Percentiles rank a stretch among this genome's conserved stretches.
Evolutionary conservation across 495 filamentous ascomycete species (phyloP).

Genomic region (Penicillium silybi): DNA sequence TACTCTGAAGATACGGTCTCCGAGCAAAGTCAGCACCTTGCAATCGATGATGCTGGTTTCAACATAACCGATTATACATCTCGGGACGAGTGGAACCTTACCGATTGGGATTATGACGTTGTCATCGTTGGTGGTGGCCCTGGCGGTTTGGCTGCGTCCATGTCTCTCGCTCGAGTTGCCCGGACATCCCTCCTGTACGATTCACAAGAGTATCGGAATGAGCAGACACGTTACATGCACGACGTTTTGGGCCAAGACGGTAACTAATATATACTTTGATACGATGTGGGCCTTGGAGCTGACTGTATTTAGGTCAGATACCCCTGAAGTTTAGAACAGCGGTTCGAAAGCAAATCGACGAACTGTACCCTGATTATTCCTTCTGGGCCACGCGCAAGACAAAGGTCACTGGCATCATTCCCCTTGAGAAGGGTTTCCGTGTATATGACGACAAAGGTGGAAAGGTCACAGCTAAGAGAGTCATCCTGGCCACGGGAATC

Average conservation of each 20-base stretch:
- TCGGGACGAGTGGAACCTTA: slow-evolving; percentile 1
- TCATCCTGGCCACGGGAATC: slow-evolving; percentile 45
- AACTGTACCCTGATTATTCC: slow-evolving; percentile 6
- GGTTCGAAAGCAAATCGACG: slow-evolving; percentile 7
- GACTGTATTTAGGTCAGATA: not conserved
- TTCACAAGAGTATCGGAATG: slow-evolving; percentile 5
- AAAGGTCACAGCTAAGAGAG: slow-evolving; percentile 15
- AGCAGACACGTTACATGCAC: slow-evolving; percentile 7
- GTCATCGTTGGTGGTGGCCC: slow-evolving; percentile 10
- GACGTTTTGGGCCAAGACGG: slow-evolving; percentile 10
- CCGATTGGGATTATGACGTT: slow-evolving; percentile 9
- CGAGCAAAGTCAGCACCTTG: not conserved
- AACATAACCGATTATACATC: slow-evolving; percentile 2
- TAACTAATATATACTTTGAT: not conserved
- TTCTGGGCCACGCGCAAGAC: slow-evolving; percentile 5
- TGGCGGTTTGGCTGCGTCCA: slow-evolving; percentile 7
- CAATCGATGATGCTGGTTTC: not conserved
- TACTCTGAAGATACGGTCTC: not conserved
- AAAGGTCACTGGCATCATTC: slow-evolving; percentile 9
- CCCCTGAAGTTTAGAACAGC: slow-evolving; percentile 5
- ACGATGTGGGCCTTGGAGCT: not conserved
- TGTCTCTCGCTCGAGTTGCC: slow-evolving; percentile 4
- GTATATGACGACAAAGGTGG: slow-evolving; percentile 5
- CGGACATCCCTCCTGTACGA: slow-evolving; percentile 7
- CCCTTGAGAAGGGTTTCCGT: slow-evolving; percentile 7